Conservation (phyloP, 805 yeast genomes). For the Teunomyces aglyptinius region DNA sequence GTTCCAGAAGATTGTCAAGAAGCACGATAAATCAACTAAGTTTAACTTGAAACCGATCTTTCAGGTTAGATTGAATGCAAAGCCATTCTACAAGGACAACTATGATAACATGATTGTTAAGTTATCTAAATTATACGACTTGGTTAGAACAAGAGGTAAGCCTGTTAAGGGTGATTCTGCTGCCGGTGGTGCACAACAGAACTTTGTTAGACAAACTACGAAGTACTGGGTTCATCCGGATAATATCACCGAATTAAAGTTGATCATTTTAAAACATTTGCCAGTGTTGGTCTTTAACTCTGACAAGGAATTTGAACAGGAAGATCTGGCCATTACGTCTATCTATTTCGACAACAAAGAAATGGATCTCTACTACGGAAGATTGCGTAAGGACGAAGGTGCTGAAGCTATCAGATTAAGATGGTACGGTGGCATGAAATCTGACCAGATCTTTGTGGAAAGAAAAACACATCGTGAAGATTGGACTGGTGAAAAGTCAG, state of each 20-base stretch:
- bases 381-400: constrained; percentile 95
- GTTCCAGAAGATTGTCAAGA: constrained; percentile 92
- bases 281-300: constrained; percentile 97
- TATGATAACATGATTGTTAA: constrained; percentile 87
- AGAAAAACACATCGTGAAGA: constrained; percentile 98
- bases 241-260: constrained; percentile 92
- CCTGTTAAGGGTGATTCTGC: constrained; percentile 93
- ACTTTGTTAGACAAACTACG: constrained; percentile 97
- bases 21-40: constrained; percentile 87
- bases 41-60: constrained; percentile 81
- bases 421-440: constrained; percentile 98
- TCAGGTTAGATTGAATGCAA: constrained; percentile 87
- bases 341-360: constrained; percentile 90
- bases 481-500: constrained; percentile 99
- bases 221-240: constrained; percentile 99
- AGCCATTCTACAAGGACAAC: constrained; percentile 94
- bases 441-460: constrained; percentile 91
- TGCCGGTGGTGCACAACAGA: constrained; percentile 98
- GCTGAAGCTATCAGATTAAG: constrained; percentile 97
- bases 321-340: constrained; percentile 95
- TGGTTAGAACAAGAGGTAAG: constrained; percentile 93
- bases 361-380: constrained; percentile 89
- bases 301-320: constrained; percentile 90
- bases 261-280: constrained; percentile 87
- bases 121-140: constrained; percentile 82